phyloP scores from a whole-genome alignment of 331 rosid species.

The Saraca asoca region DNA sequence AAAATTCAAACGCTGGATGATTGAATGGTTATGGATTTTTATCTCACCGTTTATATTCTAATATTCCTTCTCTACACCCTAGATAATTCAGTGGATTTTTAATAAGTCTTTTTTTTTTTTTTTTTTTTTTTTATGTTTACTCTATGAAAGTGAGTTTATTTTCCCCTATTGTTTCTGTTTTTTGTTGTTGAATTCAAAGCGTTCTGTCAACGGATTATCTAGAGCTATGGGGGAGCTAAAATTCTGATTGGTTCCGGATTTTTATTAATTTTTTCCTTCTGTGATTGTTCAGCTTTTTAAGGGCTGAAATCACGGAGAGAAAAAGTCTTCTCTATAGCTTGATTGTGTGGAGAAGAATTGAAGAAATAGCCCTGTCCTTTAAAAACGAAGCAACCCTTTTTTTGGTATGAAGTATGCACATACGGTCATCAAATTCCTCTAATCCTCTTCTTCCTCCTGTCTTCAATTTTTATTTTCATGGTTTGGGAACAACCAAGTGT shows the following conservation, averaged over 20 bases:
- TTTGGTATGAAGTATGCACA: constrained; percentile 31
- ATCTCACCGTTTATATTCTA: background rate
- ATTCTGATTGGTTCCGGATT: background rate
- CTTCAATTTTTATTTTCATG: background rate
- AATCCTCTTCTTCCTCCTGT: constrained; percentile 37
- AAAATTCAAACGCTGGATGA: background rate
- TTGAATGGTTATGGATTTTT: background rate
- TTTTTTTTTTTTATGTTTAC: no score
- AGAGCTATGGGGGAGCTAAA: constrained; percentile 12
- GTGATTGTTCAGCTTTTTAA: constrained; percentile 40
- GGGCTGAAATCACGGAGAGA: constrained; percentile 63
- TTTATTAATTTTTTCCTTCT: background rate
- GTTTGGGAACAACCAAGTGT: constrained; percentile 22
- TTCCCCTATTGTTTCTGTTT: background rate
- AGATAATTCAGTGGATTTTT: no score
- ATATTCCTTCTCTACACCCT: no score
- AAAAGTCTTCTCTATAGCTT: constrained; percentile 34
- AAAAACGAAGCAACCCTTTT: constrained; percentile 48
- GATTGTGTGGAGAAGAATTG: constrained; percentile 66
- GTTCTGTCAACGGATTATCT: background rate
- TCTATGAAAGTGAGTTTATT: background rate
- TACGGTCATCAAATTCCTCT: constrained; percentile 29
- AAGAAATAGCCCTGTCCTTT: constrained; percentile 44
- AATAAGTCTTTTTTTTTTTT: no score
- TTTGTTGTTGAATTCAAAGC: background rate